Base-by-base conservation (phyloP, 768 basidiomycete species). In the Leccinum subgranulosum region DNA sequence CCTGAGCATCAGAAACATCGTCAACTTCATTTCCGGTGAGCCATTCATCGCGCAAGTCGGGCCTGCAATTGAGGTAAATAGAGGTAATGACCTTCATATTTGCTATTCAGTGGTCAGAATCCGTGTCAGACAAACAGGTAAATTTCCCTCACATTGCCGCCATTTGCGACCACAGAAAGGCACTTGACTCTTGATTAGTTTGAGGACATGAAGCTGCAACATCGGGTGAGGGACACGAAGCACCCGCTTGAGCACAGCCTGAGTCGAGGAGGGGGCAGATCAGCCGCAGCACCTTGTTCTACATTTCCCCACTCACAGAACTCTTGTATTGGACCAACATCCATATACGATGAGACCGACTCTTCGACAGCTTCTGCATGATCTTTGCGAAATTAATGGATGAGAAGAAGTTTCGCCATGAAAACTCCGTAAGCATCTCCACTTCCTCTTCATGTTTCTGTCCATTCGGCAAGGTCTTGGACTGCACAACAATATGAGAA, bases 71-170 rank as follows among this genome's bases (percentile, higher is more conserved):
- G 57, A 98, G 79, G 73, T 99, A 99, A 62, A 99, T 98, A 17
- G 95, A 87, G 9, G 97, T 99, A 64, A 99, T 98, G 55, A 98
- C 92, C 75, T 99, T 98, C 97, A 99, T 99, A 72, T 98, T 99
- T 21, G 93, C 96, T 98, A 14, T 15, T 41, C 29, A 67, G 51
- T 51, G 31, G 34, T 70, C 45, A 70, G 61, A 50, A 51, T 31
- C 3, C n/a, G 27, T 39, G 33, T 47, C 34, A 31, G 4, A n/a
- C 41, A 25, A 36, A 53, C 21, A 21, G 19, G 55, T 43, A 53
- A 55, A 53, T 49, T 50, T 51, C 46, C 71, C 84, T 65, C 74
- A 97, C 95, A 90, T 77, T 97, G 94, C 51, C 96, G 81, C 97
- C 97, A 99, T 75, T 96, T 98, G 43, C 96, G 81, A 19, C 96